phyloP scores from a whole-genome alignment of 768 basidiomycete genomes.

The Tricholoma bakamatsutake region DNA sequence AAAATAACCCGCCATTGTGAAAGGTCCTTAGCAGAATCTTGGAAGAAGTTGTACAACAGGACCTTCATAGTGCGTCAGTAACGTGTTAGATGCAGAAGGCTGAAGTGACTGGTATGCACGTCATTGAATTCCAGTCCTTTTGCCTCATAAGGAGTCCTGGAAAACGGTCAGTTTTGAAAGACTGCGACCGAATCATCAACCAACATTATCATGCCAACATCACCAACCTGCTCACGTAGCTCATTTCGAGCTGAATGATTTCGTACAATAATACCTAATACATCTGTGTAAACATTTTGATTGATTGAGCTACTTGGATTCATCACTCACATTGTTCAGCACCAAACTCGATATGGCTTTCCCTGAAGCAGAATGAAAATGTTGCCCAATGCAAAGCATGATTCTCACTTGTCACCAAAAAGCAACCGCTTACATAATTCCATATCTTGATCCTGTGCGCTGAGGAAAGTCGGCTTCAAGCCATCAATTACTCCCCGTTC shows the following conservation, averaged over 20 bases:
- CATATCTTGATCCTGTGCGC: constrained; percentile 35
- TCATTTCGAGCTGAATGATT: constrained; percentile 44
- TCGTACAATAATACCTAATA: constrained; percentile 62
- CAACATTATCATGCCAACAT: constrained; percentile 55
- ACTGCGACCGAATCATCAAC: constrained; percentile 10
- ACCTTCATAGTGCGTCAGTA: constrained; percentile 37
- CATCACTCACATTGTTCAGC: constrained; percentile 53
- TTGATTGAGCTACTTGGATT: neutral
- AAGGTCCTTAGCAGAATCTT: constrained; percentile 45
- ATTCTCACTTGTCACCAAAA: constrained; percentile 43
- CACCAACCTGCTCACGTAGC: constrained; percentile 46
- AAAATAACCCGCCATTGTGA: constrained; percentile 50
- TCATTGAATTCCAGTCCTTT: constrained; percentile 67
- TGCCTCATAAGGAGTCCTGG: constrained; percentile 53
- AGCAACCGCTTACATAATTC: constrained; percentile 46
- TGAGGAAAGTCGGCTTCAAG: constrained; percentile 52
- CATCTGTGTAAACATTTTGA: neutral
- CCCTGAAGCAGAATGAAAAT: constrained; percentile 22
- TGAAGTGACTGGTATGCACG: constrained; percentile 25
- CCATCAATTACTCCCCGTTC: constrained; percentile 54
- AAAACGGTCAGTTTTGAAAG: neutral
- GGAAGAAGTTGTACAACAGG: constrained; percentile 69
- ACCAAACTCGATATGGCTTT: constrained; percentile 53
- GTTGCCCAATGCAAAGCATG: neutral
- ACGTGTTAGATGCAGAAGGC: neutral